A percentile compares a stretch with the other conserved stretches of the same genome.
phyloP scores from a whole-genome alignment of 2,329 filamentous ascomycete genomes.

The Penicillium sp. region DNA sequence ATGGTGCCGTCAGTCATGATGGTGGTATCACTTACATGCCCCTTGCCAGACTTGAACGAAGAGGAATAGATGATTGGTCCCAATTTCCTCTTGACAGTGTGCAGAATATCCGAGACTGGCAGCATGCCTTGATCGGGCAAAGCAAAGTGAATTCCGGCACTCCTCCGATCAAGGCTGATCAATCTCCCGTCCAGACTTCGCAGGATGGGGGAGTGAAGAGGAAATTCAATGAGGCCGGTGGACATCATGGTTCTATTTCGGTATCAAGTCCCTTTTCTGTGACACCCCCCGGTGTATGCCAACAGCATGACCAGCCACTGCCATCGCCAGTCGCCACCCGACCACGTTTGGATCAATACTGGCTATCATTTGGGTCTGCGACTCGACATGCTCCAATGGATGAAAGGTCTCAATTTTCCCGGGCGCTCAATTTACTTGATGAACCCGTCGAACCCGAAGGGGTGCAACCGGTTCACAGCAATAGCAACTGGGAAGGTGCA shows the following conservation, averaged over 20 bases:
- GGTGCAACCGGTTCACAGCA: conserved; percentile 9
- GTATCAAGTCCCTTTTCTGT: neutral
- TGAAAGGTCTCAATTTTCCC: neutral
- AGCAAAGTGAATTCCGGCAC: neutral
- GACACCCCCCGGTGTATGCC: neutral
- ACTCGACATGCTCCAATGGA: neutral
- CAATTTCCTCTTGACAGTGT: conserved; percentile 39
- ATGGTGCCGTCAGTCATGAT: conserved; percentile 1
- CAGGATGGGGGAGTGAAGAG: neutral
- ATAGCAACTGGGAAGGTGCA: conserved; percentile 35
- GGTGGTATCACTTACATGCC: conserved; percentile 20
- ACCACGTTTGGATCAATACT: neutral
- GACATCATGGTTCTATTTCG: neutral
- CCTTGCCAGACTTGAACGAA: conserved; percentile 32
- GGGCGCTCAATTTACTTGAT: neutral
- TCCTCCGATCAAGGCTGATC: neutral
- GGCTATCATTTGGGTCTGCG: neutral
- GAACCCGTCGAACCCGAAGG: neutral
- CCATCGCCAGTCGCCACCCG: neutral
- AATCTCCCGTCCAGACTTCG: neutral
- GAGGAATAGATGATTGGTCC: conserved; percentile 44
- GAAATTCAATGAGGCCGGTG: neutral
- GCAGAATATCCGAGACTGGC: conserved; percentile 42
- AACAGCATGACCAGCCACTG: neutral
- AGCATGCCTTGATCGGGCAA: conserved; percentile 31